phyloP scores from a whole-genome alignment of 1,139 yeast genomes.

The Arxiozyma slooffiae region DNA sequence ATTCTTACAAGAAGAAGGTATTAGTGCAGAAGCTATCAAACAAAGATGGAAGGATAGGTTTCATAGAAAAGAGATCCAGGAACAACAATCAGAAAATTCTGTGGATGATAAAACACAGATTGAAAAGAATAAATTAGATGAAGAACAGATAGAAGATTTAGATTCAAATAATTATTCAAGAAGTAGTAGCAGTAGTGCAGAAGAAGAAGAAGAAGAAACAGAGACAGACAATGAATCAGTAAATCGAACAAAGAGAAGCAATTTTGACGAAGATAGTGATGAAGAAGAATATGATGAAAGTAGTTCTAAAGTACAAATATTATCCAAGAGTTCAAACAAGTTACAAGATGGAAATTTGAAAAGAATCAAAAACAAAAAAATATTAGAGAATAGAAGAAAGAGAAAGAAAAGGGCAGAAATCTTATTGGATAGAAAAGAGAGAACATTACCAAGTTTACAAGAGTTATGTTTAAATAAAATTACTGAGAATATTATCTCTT shows the following conservation, averaged over 20 bases:
- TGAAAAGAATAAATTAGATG: not conserved
- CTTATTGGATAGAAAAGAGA: constrained; percentile 58
- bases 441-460: constrained; percentile 60
- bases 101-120: not conserved
- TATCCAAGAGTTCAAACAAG: constrained; percentile 6
- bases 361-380: constrained; percentile 8
- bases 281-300: constrained; percentile 23
- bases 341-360: constrained; percentile 34
- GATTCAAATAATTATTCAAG: not conserved
- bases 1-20: constrained; percentile 73
- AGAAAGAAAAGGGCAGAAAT: constrained; percentile 79
- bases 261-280: constrained; percentile 21
- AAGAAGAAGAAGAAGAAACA: constrained; percentile 10
- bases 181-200: not conserved
- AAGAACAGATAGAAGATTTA: not conserved
- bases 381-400: constrained; percentile 52
- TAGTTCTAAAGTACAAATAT: not conserved
- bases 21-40: constrained; percentile 70
- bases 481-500: constrained; percentile 47
- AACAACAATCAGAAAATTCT: constrained; percentile 3
- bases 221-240: not conserved
- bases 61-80: constrained; percentile 23
- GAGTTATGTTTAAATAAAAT: constrained; percentile 69
- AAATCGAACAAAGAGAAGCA: constrained; percentile 6
- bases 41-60: constrained; percentile 39